Evolutionary conservation across 768 basidiomycete genomes (phyloP).

Genomic region (Kwoniella pini): DNA sequence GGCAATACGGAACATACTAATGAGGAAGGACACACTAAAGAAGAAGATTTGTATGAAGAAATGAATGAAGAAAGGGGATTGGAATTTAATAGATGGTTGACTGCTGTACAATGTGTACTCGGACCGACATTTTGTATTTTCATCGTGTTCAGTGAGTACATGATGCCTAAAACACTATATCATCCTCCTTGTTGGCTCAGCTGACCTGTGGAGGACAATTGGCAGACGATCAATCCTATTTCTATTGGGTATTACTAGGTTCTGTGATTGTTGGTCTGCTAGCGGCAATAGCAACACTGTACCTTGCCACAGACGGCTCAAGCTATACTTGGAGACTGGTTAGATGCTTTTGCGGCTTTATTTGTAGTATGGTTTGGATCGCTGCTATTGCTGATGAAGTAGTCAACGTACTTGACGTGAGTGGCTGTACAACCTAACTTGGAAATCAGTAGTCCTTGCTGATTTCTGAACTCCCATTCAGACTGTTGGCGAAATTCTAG

Average conservation of each 20-base stretch:
- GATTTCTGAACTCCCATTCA: constrained; percentile 50
- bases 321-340: constrained; percentile 65
- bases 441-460: background rate
- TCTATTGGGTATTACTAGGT: constrained; percentile 55
- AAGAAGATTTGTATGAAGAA: constrained; percentile 33
- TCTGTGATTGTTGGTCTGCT: constrained; percentile 63
- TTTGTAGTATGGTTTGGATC: constrained; percentile 92
- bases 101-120: constrained; percentile 75
- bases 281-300: constrained; percentile 62
- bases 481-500: constrained; percentile 92
- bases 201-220: background rate
- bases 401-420: constrained; percentile 81
- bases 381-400: constrained; percentile 98
- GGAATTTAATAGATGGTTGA: constrained; percentile 67
- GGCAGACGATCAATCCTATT: constrained; percentile 20
- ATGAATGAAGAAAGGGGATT: constrained; percentile 38
- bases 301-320: constrained; percentile 65
- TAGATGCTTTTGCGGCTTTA: constrained; percentile 86
- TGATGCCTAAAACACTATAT: background rate
- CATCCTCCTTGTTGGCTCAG: too few species aligned
- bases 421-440: constrained; percentile 25
- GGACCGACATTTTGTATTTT: constrained; percentile 76
- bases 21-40: background rate
- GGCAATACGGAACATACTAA: background rate
- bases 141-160: constrained; percentile 72